A percentile compares a stretch with the other conserved stretches of the same genome.
Conservation (phyloP, 805 yeast species). For the Saccharomyces paradoxus region DNA sequence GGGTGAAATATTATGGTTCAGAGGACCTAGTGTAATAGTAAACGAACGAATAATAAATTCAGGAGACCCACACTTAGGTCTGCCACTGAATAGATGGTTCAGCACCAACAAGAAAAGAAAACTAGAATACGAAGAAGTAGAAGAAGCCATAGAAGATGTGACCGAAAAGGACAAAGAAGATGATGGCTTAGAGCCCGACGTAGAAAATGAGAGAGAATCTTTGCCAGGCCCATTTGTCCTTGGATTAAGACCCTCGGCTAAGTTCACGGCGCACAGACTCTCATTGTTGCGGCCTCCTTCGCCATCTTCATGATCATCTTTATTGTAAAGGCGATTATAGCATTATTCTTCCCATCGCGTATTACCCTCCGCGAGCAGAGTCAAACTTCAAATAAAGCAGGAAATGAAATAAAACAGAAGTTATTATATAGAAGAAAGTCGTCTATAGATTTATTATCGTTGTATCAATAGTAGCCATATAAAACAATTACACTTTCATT, state of each 20-base stretch:
- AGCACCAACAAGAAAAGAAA: conserved; percentile 17
- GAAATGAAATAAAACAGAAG: background rate
- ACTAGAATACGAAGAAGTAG: conserved; percentile 19
- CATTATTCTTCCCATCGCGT: background rate
- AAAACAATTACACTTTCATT: background rate
- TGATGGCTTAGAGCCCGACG: conserved; percentile 12
- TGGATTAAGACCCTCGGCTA: conserved; percentile 55
- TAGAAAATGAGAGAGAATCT: conserved; percentile 12
- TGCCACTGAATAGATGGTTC: conserved; percentile 22
- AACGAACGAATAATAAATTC: conserved; percentile 33
- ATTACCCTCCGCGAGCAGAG: background rate
- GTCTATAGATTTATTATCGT: background rate
- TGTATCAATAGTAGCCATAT: background rate
- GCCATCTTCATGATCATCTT: conserved; percentile 3
- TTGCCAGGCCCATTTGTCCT: conserved; percentile 20
- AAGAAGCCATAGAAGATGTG: conserved; percentile 8
- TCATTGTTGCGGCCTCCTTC: background rate
- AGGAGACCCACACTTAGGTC: conserved; percentile 12
- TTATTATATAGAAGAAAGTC: background rate
- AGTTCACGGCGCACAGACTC: conserved; percentile 56
- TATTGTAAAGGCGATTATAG: background rate
- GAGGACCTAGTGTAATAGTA: conserved; percentile 53
- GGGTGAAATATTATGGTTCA: conserved; percentile 54
- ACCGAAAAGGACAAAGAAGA: conserved; percentile 14
- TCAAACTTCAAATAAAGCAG: background rate